Conservation (phyloP, 179 eudicot genomes). For the Actinidia chinensis region DNA sequence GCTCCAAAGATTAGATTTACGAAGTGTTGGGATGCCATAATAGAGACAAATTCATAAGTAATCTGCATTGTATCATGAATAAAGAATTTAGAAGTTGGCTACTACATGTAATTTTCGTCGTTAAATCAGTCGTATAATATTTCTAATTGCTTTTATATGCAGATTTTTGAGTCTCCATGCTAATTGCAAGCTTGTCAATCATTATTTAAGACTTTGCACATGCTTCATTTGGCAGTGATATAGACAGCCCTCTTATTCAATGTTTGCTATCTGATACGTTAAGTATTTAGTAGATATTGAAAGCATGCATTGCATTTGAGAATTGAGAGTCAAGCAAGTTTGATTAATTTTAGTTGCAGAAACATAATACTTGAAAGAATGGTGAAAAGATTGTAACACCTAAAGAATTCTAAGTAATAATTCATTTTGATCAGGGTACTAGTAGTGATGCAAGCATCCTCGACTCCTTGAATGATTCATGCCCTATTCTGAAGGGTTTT, state of each 20-base stretch:
- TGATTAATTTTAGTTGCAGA: not conserved
- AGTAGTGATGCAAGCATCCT: not conserved
- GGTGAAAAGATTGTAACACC: not conserved
- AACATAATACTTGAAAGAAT: not conserved
- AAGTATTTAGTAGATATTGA: not conserved
- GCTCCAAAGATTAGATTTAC: not conserved
- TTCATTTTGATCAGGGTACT: not conserved
- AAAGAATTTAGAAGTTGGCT: not conserved
- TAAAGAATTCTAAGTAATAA: not conserved
- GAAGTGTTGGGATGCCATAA: not conserved
- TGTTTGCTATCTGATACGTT: too few relatives aligned
- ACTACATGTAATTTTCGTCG: not conserved
- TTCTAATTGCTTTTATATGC: not conserved
- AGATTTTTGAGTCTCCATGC: not conserved
- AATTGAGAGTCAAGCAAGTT: not conserved
- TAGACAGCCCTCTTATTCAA: too few relatives aligned
- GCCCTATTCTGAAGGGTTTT: not conserved
- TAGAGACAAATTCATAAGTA: not conserved
- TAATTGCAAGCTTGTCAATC: not conserved
- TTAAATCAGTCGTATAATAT: not conserved
- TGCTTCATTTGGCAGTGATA: not conserved
- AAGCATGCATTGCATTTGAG: not conserved
- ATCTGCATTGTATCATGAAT: not conserved
- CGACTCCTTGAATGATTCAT: not conserved
- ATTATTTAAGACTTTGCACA: not conserved